Percentiles rank a stretch among this genome's conserved stretches.
Evolutionary conservation across 805 yeast species (phyloP).

Genomic region (Candida insectorum): DNA sequence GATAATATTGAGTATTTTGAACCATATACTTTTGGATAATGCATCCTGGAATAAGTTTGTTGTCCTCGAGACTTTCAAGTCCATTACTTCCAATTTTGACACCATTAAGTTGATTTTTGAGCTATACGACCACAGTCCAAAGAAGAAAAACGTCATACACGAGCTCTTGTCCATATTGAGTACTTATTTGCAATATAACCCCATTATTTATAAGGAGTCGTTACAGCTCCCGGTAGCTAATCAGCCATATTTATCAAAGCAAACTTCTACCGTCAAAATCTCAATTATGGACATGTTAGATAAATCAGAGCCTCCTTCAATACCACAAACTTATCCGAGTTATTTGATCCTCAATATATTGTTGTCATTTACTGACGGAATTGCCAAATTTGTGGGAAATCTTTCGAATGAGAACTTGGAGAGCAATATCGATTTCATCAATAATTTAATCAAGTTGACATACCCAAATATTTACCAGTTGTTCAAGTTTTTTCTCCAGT

Average conservation of each 20-base stretch:
- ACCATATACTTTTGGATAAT: conserved; percentile 63
- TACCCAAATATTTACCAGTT: conserved; percentile 24
- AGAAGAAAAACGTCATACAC: conserved; percentile 56
- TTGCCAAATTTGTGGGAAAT: conserved; percentile 50
- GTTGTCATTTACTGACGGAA: conserved; percentile 62
- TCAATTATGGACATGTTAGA: conserved; percentile 75
- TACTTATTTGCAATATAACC: conserved; percentile 19
- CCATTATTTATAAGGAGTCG: conserved; percentile 16
- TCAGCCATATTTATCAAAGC: conserved; percentile 30
- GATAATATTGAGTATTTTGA: conserved; percentile 70
- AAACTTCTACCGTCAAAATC: conserved; percentile 46
- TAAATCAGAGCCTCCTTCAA: conserved; percentile 70
- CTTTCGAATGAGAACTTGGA: conserved; percentile 26
- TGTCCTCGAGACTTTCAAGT: conserved; percentile 68
- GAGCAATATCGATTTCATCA: conserved; percentile 32
- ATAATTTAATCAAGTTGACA: conserved; percentile 26
- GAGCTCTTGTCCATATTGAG: conserved; percentile 44
- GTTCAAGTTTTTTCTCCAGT: conserved; percentile 48
- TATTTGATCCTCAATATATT: conserved; percentile 55
- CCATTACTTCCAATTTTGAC: conserved; percentile 54
- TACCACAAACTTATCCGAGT: conserved; percentile 57
- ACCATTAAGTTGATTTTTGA: conserved; percentile 51
- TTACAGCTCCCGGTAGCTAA: conserved; percentile 12
- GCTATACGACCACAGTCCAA: conserved; percentile 55
- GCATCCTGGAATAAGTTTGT: conserved; percentile 71